Evolutionary conservation across 257 asterid genomes (phyloP).

Genomic region (Nicotiana attenuata): DNA sequence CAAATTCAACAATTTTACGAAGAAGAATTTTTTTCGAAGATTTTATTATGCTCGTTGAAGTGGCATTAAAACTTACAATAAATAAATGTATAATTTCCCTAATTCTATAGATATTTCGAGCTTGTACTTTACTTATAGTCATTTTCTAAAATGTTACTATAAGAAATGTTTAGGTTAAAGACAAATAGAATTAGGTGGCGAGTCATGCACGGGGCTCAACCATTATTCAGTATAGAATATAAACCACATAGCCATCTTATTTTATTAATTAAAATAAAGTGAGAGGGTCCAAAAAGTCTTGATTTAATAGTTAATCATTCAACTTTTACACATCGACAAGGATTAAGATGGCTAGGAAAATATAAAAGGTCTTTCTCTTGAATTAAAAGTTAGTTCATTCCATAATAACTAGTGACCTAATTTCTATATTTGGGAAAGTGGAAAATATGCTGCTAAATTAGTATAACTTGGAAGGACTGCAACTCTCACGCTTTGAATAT

Average conservation of each 20-base stretch:
- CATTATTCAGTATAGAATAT: background rate
- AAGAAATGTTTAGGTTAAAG: background rate
- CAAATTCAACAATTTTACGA: background rate
- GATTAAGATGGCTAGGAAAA: background rate
- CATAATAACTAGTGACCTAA: too few species aligned
- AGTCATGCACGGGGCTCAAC: conserved; percentile 6
- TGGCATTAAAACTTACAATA: background rate
- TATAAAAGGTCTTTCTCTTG: background rate
- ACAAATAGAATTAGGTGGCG: background rate
- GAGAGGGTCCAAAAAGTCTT: background rate
- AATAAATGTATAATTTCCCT: background rate
- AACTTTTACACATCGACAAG: background rate
- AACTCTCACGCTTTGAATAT: background rate
- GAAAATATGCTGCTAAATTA: background rate
- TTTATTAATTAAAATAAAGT: background rate
- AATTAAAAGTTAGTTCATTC: too few species aligned
- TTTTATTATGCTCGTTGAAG: background rate
- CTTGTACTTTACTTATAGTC: background rate
- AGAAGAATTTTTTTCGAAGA: background rate
- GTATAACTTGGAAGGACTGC: background rate
- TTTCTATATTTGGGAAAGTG: too few species aligned
- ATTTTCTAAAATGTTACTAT: background rate
- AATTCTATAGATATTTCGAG: background rate
- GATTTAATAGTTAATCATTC: background rate
- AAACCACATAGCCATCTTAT: background rate